phyloP scores from a whole-genome alignment of 2,329 filamentous ascomycete species.

The Cordyceps cicadae region DNA sequence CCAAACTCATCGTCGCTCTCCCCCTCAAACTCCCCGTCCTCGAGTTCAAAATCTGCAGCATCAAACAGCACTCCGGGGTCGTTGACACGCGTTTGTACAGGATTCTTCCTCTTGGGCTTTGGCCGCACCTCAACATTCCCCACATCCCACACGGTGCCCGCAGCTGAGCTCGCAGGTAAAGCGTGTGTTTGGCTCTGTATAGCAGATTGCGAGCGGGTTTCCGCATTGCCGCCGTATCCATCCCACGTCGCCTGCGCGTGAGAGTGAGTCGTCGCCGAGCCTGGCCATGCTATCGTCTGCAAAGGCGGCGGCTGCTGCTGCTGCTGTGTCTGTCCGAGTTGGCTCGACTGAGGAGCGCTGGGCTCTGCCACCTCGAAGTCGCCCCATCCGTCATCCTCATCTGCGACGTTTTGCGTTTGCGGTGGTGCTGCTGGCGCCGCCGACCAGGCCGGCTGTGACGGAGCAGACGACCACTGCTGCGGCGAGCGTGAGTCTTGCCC shows the following conservation, averaged over 20 bases:
- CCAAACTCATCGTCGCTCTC: conserved; percentile 40
- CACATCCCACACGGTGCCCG: background rate
- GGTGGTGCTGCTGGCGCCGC: conserved; percentile 13
- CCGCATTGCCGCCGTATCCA: background rate
- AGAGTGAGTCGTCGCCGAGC: conserved; percentile 1
- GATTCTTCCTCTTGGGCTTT: conserved; percentile 19
- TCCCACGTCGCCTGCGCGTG: background rate
- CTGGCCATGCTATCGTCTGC: background rate
- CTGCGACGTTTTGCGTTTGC: conserved; percentile 19
- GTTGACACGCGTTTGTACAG: conserved; percentile 12
- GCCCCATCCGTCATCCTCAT: conserved; percentile 58
- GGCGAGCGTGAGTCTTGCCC: conserved; percentile 12
- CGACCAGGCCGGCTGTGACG: conserved; percentile 18
- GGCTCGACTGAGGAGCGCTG: background rate
- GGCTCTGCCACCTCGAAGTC: conserved; percentile 55
- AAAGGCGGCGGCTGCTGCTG: background rate
- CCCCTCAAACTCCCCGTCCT: conserved; percentile 30
- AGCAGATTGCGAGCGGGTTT: background rate
- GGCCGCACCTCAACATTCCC: background rate
- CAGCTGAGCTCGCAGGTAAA: background rate
- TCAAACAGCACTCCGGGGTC: conserved; percentile 58
- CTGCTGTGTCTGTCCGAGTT: background rate
- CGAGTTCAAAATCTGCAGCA: conserved; percentile 45
- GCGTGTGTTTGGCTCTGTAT: background rate
- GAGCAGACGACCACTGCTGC: conserved; percentile 27